These are phyloP conservation scores for Fusarium marasasianum DNA, from an alignment of 2,329 filamentous ascomycete genomes.

Conservation along the genomic window DNA sequence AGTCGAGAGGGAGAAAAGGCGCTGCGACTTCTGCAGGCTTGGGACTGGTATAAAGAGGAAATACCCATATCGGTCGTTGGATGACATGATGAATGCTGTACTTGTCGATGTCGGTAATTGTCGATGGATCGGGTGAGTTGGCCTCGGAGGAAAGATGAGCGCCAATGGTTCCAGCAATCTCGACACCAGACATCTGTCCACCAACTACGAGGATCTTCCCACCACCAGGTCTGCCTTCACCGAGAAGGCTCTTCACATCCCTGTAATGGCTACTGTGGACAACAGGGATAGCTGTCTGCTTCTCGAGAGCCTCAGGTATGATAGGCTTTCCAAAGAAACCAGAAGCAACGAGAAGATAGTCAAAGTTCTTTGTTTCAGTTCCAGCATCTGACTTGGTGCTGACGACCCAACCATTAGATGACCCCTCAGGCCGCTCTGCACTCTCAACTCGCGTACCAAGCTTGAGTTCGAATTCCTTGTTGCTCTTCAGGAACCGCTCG, in stretches of 20 bases:
- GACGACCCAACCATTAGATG: slow-evolving; percentile 56
- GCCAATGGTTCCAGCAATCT: slow-evolving; percentile 78
- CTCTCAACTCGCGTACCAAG: slow-evolving; percentile 59
- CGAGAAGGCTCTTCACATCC: slow-evolving; percentile 60
- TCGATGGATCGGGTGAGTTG: slow-evolving; percentile 59
- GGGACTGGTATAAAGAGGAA: slow-evolving; percentile 67
- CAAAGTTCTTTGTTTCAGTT: slow-evolving; percentile 65
- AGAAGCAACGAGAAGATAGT: slow-evolving; percentile 76
- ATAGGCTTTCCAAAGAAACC: slow-evolving; percentile 77
- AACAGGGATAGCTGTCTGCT: slow-evolving; percentile 56
- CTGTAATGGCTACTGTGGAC: slow-evolving; percentile 77
- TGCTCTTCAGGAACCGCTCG: slow-evolving; percentile 62
- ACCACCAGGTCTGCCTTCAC: slow-evolving; percentile 47
- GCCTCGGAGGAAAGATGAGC: slow-evolving; percentile 73
- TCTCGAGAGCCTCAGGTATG: slow-evolving; percentile 57
- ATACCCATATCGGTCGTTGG: slow-evolving; percentile 76
- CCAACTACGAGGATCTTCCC: slow-evolving; percentile 79
- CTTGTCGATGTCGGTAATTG: slow-evolving; percentile 55
- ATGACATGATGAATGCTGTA: slow-evolving; percentile 74
- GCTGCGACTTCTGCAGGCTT: slow-evolving; percentile 61
- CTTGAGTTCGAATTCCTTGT: slow-evolving; percentile 55
- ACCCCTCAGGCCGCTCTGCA: slow-evolving; percentile 48
- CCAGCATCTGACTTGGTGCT: slow-evolving; percentile 47
- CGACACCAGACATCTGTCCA: slow-evolving; percentile 84
- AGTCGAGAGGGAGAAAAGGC: slow-evolving; percentile 76